Conservation (phyloP, 2,329 filamentous ascomycete genomes). For the Arthrobotrys iridis region DNA sequence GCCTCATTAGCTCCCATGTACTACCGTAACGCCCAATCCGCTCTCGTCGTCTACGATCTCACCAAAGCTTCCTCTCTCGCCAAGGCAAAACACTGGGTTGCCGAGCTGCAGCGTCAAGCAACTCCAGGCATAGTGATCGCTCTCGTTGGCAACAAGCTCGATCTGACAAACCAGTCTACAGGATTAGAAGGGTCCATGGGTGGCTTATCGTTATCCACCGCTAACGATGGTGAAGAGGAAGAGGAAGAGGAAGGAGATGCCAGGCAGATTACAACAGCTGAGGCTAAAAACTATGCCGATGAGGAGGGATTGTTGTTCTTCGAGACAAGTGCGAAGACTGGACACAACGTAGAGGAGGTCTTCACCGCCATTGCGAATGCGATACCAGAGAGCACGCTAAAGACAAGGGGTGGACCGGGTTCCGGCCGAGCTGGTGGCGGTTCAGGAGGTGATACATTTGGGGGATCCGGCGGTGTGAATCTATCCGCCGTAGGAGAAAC, state of each 20-base stretch:
- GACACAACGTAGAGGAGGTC: constrained; percentile 91
- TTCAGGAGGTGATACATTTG: constrained; percentile 64
- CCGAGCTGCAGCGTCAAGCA: constrained; percentile 94
- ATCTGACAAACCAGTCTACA: constrained; percentile 74
- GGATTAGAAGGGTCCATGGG: constrained; percentile 63
- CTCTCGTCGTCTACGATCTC: constrained; percentile 97
- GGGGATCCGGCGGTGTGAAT: constrained; percentile 47
- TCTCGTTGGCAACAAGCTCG: constrained; percentile 94
- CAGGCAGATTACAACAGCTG: constrained; percentile 84
- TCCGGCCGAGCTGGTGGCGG: constrained; percentile 68
- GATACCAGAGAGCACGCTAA: constrained; percentile 95
- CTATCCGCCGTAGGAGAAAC: constrained; percentile 52
- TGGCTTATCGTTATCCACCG: constrained; percentile 65
- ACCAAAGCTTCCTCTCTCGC: constrained; percentile 94
- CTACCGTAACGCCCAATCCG: constrained; percentile 97
- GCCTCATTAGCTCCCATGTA: constrained; percentile 98
- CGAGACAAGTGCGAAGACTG: constrained; percentile 97
- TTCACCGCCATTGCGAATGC: constrained; percentile 98
- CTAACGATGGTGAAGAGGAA: constrained; percentile 63
- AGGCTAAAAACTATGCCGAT: constrained; percentile 91
- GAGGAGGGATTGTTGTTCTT: constrained; percentile 95
- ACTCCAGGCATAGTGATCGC: constrained; percentile 97
- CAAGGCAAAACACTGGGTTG: constrained; percentile 99
- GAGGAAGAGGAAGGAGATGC: constrained; percentile 69
- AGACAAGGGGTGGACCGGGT: constrained; percentile 80